A percentile compares a stretch with the other conserved stretches of the same genome.
These are phyloP conservation scores for Posidonia australis DNA, from an alignment of 106 monocot genomes.

Conservation along the genomic window DNA sequence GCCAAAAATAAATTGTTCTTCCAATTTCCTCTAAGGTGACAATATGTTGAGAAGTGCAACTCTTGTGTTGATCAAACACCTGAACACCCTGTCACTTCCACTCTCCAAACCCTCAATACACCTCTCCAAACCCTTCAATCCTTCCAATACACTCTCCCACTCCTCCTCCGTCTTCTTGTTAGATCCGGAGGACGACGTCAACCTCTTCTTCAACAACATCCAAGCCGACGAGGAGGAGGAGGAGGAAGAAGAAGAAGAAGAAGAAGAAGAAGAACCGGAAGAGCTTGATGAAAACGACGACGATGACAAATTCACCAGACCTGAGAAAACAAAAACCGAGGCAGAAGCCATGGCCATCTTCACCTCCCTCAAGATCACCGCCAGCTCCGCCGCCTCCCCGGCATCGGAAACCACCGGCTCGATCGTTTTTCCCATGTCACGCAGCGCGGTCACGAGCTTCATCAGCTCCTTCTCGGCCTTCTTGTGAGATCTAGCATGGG, in stretches of 20 bases:
- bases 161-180: conserved; percentile 21
- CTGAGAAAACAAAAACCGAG: conserved; percentile 21
- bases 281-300: conserved; percentile 5
- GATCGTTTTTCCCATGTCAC: conserved; percentile 5
- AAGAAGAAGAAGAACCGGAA: background rate
- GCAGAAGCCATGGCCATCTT: conserved; percentile 15
- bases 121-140: conserved; percentile 4
- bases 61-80: conserved; percentile 22
- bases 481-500: conserved; percentile 22
- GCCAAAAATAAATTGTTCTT: too few relatives aligned
- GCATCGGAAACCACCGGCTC: background rate
- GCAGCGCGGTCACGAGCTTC: conserved; percentile 17
- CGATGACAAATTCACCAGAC: conserved; percentile 14
- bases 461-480: conserved; percentile 49
- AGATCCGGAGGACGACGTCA: background rate
- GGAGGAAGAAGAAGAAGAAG: background rate
- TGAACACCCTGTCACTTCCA: conserved; percentile 15
- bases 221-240: conserved; percentile 4
- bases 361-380: conserved; percentile 29
- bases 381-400: conserved; percentile 17
- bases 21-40: background rate
- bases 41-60: conserved; percentile 17
- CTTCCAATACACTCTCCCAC: conserved; percentile 15
- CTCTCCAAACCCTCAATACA: conserved; percentile 6
- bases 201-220: conserved; percentile 15